Evolutionary conservation across 2,329 filamentous ascomycete genomes (phyloP).

Genomic region (Penicillium sp.): DNA sequence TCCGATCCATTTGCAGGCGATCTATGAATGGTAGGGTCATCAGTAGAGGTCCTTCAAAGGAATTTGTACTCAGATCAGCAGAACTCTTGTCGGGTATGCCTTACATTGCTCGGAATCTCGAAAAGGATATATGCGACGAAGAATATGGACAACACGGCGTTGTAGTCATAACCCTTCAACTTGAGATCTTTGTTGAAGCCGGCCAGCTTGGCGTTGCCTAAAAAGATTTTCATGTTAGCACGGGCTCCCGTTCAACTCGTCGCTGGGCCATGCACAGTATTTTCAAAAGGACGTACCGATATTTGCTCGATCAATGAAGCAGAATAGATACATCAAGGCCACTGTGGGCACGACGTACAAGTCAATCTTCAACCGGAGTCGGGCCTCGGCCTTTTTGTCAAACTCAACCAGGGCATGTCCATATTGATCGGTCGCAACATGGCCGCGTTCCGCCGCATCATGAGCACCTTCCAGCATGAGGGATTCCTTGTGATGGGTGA

Average conservation of each 20-base stretch:
- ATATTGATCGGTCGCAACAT: conserved; percentile 54
- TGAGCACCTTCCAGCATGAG: conserved; percentile 25
- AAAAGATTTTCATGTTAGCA: background rate
- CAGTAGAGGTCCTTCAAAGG: background rate
- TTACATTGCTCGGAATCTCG: conserved; percentile 65
- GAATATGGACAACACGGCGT: conserved; percentile 67
- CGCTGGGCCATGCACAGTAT: background rate
- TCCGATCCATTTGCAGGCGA: conserved; percentile 70
- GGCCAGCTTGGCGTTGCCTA: conserved; percentile 69
- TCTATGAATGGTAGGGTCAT: conserved; percentile 20
- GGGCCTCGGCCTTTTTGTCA: conserved; percentile 59
- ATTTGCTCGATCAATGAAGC: conserved; percentile 74
- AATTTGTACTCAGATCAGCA: background rate
- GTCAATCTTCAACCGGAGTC: conserved; percentile 66
- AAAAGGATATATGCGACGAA: conserved; percentile 74
- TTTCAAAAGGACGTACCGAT: conserved; percentile 55
- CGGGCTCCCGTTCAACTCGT: background rate
- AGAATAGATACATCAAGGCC: conserved; percentile 68
- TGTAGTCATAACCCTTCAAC: conserved; percentile 67
- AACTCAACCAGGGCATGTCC: conserved; percentile 56
- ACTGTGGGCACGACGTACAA: conserved; percentile 67
- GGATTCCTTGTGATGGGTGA: conserved; percentile 21
- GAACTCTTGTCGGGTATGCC: background rate
- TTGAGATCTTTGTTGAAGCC: conserved; percentile 65
- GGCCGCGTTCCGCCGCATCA: conserved; percentile 48